Evolutionary conservation across 2,329 filamentous ascomycete genomes (phyloP).

Genomic region (Shiraia bambusicola): DNA sequence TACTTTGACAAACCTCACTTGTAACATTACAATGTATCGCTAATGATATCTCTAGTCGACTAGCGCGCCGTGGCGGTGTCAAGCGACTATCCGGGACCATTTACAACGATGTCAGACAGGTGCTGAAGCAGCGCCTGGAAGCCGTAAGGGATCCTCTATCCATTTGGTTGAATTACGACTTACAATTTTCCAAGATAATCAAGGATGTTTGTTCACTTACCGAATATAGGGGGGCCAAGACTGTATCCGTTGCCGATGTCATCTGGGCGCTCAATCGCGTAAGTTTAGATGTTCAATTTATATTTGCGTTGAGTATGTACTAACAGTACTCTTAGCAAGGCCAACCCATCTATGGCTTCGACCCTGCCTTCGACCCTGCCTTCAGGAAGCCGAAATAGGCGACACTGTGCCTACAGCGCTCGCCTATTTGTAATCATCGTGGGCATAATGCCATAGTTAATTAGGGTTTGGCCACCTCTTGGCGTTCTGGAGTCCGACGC

Average conservation of each 20-base stretch:
- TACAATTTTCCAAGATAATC: constrained; percentile 21
- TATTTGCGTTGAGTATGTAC: too few species aligned
- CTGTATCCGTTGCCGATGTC: constrained; percentile 32
- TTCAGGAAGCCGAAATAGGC: neutral
- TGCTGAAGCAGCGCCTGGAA: constrained; percentile 54
- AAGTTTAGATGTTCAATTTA: constrained; percentile 13
- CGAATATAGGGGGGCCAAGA: too few species aligned
- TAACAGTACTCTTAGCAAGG: constrained; percentile 6
- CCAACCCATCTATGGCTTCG: constrained; percentile 8
- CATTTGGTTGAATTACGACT: neutral
- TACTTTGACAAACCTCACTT: constrained; percentile 3
- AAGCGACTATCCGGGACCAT: constrained; percentile 68
- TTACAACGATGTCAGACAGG: constrained; percentile 62
- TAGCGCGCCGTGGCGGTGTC: constrained; percentile 75
- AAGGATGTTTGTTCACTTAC: too few species aligned
- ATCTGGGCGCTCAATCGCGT: constrained; percentile 36
- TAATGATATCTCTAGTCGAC: constrained; percentile 50
- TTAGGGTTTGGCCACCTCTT: too few species aligned
- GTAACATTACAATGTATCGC: neutral
- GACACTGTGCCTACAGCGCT: neutral
- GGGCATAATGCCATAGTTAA: too few species aligned
- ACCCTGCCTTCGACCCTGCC: constrained; percentile 7
- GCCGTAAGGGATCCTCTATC: constrained; percentile 14
- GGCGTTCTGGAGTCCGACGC: too few species aligned
- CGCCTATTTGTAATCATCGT: too few species aligned